Evolutionary conservation across 139 green algal genomes (phyloP).

Genomic region (Asterochloris sp.): DNA sequence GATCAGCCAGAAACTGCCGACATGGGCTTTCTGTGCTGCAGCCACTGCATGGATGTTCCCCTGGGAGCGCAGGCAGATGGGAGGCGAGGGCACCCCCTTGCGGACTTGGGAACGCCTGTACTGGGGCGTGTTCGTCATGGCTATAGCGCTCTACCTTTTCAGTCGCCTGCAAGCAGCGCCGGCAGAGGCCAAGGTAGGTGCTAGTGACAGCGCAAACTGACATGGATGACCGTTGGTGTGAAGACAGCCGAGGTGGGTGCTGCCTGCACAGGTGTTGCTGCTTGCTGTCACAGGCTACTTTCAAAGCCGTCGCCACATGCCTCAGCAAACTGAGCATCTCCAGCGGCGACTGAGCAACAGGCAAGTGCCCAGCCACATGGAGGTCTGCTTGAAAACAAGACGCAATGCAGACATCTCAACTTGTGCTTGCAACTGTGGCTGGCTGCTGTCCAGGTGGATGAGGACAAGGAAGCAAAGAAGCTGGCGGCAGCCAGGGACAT

Average conservation of each 20-base stretch:
- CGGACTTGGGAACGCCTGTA: constrained; percentile 69
- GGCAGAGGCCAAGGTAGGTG: constrained; percentile 12
- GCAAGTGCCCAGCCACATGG: no score
- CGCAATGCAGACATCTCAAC: no score
- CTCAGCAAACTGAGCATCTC: no score
- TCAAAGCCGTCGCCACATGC: no score
- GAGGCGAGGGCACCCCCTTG: constrained; percentile 46
- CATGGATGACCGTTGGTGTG: constrained; percentile 4
- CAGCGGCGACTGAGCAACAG: no score
- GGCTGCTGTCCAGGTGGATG: constrained; percentile 19
- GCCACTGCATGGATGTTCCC: constrained; percentile 52
- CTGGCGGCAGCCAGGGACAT: constrained; percentile 32
- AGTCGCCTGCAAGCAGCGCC: constrained; percentile 37
- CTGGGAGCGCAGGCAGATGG: constrained; percentile 56
- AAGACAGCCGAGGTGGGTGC: neutral
- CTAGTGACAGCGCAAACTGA: constrained; percentile 11
- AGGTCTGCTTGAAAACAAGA: no score
- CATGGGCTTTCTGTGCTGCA: constrained; percentile 14
- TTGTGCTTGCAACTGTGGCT: no score
- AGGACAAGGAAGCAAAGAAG: constrained; percentile 40
- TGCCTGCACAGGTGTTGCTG: neutral
- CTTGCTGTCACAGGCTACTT: neutral
- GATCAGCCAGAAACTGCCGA: no score
- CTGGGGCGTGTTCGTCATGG: constrained; percentile 68
- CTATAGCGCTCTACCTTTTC: constrained; percentile 45